These are phyloP conservation scores for Zygosaccharomyces pseudobailii DNA, from an alignment of 1,139 yeast genomes.

Conservation along the genomic window DNA sequence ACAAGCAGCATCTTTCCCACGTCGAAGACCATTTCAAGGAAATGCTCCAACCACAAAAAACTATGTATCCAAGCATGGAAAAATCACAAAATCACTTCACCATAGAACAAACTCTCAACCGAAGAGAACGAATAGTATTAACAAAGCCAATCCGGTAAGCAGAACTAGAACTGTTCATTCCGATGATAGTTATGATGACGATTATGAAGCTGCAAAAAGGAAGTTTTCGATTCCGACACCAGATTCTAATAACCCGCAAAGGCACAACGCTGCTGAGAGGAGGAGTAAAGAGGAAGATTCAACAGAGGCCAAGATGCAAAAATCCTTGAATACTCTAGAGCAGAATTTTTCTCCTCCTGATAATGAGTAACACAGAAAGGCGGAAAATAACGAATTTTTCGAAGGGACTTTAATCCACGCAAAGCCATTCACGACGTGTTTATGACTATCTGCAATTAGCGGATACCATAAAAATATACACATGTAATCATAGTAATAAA, in stretches of 20 bases:
- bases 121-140: neutral
- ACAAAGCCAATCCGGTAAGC: neutral
- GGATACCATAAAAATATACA: neutral
- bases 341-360: neutral
- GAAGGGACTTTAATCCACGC: neutral
- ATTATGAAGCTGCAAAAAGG: conserved; percentile 1
- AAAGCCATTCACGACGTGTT: neutral
- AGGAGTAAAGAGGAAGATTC: neutral
- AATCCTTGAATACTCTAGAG: neutral
- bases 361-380: neutral
- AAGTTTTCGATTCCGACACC: conserved; percentile 16
- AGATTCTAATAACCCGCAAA: conserved; percentile 12
- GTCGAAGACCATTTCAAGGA: conserved; percentile 17
- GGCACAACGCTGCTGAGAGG: neutral
- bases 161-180: conserved; percentile 3
- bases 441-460: neutral
- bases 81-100: conserved; percentile 8
- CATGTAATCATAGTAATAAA: conserved; percentile 3
- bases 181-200: conserved; percentile 4
- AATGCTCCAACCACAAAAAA: conserved; percentile 7
- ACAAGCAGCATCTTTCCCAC: conserved; percentile 23
- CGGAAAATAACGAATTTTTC: neutral
- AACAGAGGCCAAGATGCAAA: neutral
- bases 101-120: conserved; percentile 6
- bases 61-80: conserved; percentile 8